These are phyloP conservation scores for Phytopythium vexans DNA, from an alignment of 352 stramenopile species.

Conservation along the genomic window DNA sequence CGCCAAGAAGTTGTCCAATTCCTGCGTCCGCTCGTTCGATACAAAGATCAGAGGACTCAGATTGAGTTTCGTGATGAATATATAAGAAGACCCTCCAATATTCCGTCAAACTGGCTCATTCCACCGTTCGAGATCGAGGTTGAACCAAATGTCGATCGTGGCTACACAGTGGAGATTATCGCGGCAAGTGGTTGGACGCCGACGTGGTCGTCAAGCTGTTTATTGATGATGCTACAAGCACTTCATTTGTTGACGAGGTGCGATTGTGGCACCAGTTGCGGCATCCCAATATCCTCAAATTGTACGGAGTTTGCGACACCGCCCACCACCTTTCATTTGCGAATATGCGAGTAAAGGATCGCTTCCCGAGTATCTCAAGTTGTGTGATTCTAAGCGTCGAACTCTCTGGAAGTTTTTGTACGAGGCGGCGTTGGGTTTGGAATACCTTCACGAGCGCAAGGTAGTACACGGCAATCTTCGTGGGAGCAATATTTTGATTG, in stretches of 20 bases:
- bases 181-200: background rate
- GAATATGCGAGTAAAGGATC: slow-evolving; percentile 9
- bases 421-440: background rate
- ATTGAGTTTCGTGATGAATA: no score
- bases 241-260: slow-evolving; percentile 5
- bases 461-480: background rate
- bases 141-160: no score
- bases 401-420: background rate
- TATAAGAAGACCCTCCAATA: no score
- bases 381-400: background rate
- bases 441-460: background rate
- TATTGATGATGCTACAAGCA: slow-evolving; percentile 1
- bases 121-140: no score
- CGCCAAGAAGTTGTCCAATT: no score
- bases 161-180: no score
- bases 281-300: slow-evolving; percentile 16
- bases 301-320: slow-evolving; percentile 7
- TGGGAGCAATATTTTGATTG: slow-evolving; percentile 1
- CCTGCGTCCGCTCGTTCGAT: no score
- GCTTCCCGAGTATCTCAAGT: background rate
- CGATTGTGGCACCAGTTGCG: slow-evolving; percentile 11
- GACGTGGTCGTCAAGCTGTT: slow-evolving; percentile 2
- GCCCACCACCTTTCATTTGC: slow-evolving; percentile 7
- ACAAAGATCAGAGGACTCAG: no score
- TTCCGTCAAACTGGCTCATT: no score